Conservation (phyloP, 805 yeast genomes). For the Saccharomycopsis amapae region DNA sequence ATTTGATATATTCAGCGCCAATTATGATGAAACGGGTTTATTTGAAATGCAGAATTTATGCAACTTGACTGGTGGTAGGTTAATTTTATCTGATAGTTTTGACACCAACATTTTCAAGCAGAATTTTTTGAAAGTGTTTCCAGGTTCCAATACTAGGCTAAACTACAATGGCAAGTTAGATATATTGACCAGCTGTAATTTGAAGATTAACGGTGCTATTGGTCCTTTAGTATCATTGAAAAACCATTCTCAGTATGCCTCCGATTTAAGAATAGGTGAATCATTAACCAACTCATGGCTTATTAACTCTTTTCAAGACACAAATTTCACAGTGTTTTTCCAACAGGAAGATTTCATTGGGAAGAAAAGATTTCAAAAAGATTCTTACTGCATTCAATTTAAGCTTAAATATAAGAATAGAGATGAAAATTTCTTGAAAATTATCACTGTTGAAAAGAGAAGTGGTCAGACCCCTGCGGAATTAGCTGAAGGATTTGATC, state of each 20-base stretch:
- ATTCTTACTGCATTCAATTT: slow-evolving; percentile 10
- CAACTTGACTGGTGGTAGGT: slow-evolving; percentile 30
- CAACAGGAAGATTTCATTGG: slow-evolving; percentile 27
- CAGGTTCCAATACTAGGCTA: not conserved
- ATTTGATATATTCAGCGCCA: slow-evolving; percentile 32
- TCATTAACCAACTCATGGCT: slow-evolving; percentile 36
- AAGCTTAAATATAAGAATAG: slow-evolving; percentile 3
- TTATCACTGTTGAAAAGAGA: not conserved
- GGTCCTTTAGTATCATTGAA: slow-evolving; percentile 31
- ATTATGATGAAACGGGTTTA: slow-evolving; percentile 37
- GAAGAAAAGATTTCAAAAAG: slow-evolving; percentile 24
- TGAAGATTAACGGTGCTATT: slow-evolving; percentile 31
- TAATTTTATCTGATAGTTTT: slow-evolving; percentile 31
- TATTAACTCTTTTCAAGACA: slow-evolving; percentile 26
- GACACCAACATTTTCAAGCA: slow-evolving; percentile 25
- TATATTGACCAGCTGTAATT: slow-evolving; percentile 29
- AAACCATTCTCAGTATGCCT: slow-evolving; percentile 13
- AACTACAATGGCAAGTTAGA: slow-evolving; percentile 24
- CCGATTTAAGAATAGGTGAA: slow-evolving; percentile 26
- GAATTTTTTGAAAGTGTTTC: slow-evolving; percentile 17
- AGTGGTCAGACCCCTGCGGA: slow-evolving; percentile 1
- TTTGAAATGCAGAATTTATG: slow-evolving; percentile 36
- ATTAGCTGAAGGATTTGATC: slow-evolving; percentile 27
- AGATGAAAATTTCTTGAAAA: not conserved
- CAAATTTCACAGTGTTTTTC: slow-evolving; percentile 30